These are phyloP conservation scores for Rhodotorula sp. DNA, from an alignment of 1,284 basidiomycete genomes.

Conservation along the genomic window DNA sequence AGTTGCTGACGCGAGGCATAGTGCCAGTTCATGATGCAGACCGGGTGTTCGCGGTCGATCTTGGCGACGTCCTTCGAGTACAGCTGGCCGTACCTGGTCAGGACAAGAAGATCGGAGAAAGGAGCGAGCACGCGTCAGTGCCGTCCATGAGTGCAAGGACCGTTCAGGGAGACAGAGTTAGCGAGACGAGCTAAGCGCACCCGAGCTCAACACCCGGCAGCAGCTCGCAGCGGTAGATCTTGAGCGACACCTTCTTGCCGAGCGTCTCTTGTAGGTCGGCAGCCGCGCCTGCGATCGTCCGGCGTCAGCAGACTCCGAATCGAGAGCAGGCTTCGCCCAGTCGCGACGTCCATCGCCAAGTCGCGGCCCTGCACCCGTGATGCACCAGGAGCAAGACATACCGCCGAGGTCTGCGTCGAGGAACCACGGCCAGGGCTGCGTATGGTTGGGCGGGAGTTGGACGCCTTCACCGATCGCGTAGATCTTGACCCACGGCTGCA, in stretches of 20 bases:
- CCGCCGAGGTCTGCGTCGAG: constrained; percentile 8
- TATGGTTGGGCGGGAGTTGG: no score
- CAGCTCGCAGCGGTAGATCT: background rate
- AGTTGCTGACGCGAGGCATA: background rate
- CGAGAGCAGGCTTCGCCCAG: background rate
- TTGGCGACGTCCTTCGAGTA: background rate
- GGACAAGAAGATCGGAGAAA: no score
- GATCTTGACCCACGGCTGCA: constrained; percentile 17
- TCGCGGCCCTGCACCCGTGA: no score
- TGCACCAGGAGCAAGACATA: background rate
- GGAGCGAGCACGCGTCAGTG: background rate
- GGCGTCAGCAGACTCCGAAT: background rate
- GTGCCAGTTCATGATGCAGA: background rate
- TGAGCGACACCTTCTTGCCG: background rate
- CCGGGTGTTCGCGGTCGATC: background rate
- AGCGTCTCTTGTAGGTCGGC: background rate
- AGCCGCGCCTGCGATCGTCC: background rate
- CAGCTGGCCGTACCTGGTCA: background rate
- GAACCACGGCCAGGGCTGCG: background rate
- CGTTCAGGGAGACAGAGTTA: background rate
- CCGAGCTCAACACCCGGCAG: background rate
- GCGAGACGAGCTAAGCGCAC: background rate
- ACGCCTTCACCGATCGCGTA: constrained; percentile 23
- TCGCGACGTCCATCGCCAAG: background rate
- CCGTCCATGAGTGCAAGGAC: background rate